A percentile compares a stretch with the other conserved stretches of the same genome.
phyloP scores from a whole-genome alignment of 805 yeast genomes.

The Metschnikowia corniflorae region DNA sequence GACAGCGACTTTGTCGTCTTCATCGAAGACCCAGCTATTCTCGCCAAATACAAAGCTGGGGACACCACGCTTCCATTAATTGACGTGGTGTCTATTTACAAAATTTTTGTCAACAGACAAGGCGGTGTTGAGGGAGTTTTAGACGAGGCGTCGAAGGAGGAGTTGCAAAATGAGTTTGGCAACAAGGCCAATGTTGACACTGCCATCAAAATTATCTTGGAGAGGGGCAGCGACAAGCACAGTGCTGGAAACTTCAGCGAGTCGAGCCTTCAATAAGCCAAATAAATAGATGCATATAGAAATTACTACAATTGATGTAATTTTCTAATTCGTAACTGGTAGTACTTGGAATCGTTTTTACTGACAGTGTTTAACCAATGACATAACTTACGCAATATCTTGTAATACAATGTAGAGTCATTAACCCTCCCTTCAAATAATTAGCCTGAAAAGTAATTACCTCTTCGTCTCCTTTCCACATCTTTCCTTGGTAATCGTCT shows the following conservation, averaged over 20 bases:
- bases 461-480: too few relatives aligned
- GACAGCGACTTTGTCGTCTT: slow-evolving; percentile 64
- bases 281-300: too few relatives aligned
- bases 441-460: too few relatives aligned
- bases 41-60: slow-evolving; percentile 46
- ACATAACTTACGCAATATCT: too few relatives aligned
- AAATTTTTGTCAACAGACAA: slow-evolving; percentile 56
- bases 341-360: too few relatives aligned
- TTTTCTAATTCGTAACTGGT: too few relatives aligned
- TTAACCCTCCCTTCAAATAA: too few relatives aligned
- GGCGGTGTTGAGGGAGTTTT: slow-evolving; percentile 73
- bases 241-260: slow-evolving; percentile 14
- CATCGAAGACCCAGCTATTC: slow-evolving; percentile 50
- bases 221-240: slow-evolving; percentile 55
- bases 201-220: slow-evolving; percentile 55
- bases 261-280: not conserved
- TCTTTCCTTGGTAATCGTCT: too few relatives aligned
- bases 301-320: too few relatives aligned
- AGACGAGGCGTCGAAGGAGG: slow-evolving; percentile 66
- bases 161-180: slow-evolving; percentile 68
- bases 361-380: too few relatives aligned
- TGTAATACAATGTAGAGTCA: too few relatives aligned
- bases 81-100: slow-evolving; percentile 59
- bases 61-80: slow-evolving; percentile 55
- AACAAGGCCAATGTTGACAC: slow-evolving; percentile 46